These are phyloP conservation scores for Calonectria pteridis DNA, from an alignment of 2,329 filamentous ascomycete genomes.

Conservation along the genomic window DNA sequence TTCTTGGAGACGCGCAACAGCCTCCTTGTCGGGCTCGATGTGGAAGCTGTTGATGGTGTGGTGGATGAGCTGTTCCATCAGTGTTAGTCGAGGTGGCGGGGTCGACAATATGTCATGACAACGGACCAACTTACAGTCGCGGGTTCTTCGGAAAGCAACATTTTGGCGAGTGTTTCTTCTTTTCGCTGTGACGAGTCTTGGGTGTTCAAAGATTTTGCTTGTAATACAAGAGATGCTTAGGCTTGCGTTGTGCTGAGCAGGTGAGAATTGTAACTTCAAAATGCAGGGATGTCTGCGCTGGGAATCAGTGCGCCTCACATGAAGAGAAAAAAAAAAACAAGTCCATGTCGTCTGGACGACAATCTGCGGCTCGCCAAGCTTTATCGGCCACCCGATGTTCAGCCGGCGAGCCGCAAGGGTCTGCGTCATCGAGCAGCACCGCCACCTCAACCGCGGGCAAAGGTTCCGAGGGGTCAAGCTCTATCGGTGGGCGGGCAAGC, in stretches of 20 bases:
- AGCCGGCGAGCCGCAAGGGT: conserved; percentile 27
- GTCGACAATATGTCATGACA: neutral
- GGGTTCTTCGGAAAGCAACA: conserved; percentile 96
- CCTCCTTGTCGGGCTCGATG: conserved; percentile 87
- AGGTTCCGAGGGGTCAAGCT: conserved; percentile 4
- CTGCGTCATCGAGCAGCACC: conserved; percentile 43
- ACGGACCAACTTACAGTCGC: conserved; percentile 73
- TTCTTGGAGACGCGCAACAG: conserved; percentile 85
- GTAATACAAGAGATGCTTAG: neutral
- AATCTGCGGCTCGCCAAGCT: conserved; percentile 30
- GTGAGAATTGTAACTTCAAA: neutral
- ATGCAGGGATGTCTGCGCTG: neutral
- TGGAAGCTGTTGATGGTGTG: conserved; percentile 97
- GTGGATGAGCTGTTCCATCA: conserved; percentile 77
- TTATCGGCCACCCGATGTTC: conserved; percentile 31
- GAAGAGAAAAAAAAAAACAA: conserved; percentile 16
- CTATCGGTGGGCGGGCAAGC: conserved; percentile 12
- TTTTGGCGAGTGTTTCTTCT: conserved; percentile 60
- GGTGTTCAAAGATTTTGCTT: neutral
- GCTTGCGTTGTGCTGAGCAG: neutral
- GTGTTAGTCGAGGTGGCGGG: conserved; percentile 21
- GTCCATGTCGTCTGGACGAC: conserved; percentile 49
- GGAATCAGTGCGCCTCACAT: neutral
- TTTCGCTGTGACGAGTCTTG: neutral
- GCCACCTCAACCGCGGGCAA: conserved; percentile 30